Conservation (phyloP, 2,329 filamentous ascomycete species). For the Colletotrichum sansevieriae region DNA sequence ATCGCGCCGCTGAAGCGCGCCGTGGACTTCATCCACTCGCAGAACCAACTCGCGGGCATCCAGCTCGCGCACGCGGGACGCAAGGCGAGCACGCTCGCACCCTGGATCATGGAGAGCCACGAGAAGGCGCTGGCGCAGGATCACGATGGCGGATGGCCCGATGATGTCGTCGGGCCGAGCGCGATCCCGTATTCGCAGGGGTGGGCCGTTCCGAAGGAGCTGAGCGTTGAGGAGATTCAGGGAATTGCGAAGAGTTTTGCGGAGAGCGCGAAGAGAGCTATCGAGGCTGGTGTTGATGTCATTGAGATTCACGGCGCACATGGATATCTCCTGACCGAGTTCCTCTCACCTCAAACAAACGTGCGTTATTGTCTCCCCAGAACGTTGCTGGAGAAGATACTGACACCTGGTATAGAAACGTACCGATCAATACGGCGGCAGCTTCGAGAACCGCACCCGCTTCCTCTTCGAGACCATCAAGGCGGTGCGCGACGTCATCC, state of each 20-base stretch:
- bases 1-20: constrained; percentile 78
- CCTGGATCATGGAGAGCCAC: constrained; percentile 72
- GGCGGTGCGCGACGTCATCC: constrained; percentile 65
- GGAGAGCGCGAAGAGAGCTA: constrained; percentile 68
- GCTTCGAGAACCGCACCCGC: constrained; percentile 75
- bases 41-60: constrained; percentile 81
- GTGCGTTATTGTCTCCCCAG: constrained; percentile 47
- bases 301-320: constrained; percentile 78
- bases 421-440: constrained; percentile 75
- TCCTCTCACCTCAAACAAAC: constrained; percentile 72
- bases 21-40: constrained; percentile 83
- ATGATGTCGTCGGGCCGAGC: constrained; percentile 65
- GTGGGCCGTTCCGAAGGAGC: constrained; percentile 73
- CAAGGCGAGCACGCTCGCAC: constrained; percentile 72
- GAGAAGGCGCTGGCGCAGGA: constrained; percentile 64
- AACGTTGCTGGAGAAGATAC: background rate
- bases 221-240: constrained; percentile 78
- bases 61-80: constrained; percentile 87
- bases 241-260: constrained; percentile 73
- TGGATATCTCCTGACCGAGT: constrained; percentile 76
- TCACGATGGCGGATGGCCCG: constrained; percentile 68
- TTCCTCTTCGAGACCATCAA: constrained; percentile 67
- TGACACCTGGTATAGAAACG: constrained; percentile 55
- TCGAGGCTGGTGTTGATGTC: constrained; percentile 80
- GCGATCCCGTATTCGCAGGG: constrained; percentile 70